phyloP scores from a whole-genome alignment of 2,329 filamentous ascomycete genomes.

The Colletotrichum somersetense region DNA sequence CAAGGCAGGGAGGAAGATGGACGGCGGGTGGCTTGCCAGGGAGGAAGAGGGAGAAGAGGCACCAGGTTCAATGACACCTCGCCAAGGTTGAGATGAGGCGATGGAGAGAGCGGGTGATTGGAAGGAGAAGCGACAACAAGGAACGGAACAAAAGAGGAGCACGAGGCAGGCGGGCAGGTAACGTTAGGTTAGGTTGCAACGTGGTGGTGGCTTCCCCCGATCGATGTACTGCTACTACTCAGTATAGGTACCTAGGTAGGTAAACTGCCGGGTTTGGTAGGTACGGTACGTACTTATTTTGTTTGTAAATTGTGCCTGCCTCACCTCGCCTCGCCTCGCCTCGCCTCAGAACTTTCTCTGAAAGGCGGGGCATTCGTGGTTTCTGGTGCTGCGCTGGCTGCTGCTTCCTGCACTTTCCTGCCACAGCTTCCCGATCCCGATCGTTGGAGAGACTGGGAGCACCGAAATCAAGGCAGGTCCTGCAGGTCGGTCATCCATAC shows the following conservation, averaged over 20 bases:
- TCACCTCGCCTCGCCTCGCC: background rate
- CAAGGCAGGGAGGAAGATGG: background rate
- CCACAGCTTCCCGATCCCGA: background rate
- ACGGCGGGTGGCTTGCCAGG: background rate
- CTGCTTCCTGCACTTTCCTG: too few relatives aligned
- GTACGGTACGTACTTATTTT: too few relatives aligned
- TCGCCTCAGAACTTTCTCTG: background rate
- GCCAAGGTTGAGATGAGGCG: slow-evolving; percentile 16
- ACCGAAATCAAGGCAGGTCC: too few relatives aligned
- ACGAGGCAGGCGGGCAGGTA: background rate
- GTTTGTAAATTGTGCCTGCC: background rate
- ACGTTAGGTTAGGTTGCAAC: slow-evolving; percentile 1
- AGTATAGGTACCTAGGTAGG: too few relatives aligned
- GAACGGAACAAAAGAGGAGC: slow-evolving; percentile 12
- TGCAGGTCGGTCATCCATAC: too few relatives aligned
- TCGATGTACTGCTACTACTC: background rate
- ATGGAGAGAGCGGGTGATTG: background rate
- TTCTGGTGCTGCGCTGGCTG: background rate
- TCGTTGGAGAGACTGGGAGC: background rate
- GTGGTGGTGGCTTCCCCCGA: slow-evolving; percentile 25
- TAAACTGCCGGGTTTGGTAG: too few relatives aligned
- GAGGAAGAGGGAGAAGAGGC: background rate
- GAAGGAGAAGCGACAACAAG: slow-evolving; percentile 8
- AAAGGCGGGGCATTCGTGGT: background rate
- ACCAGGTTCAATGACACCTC: slow-evolving; percentile 14